Evolutionary conservation across 441 rosid species (phyloP).

Genomic region (Brassica hybrid): DNA sequence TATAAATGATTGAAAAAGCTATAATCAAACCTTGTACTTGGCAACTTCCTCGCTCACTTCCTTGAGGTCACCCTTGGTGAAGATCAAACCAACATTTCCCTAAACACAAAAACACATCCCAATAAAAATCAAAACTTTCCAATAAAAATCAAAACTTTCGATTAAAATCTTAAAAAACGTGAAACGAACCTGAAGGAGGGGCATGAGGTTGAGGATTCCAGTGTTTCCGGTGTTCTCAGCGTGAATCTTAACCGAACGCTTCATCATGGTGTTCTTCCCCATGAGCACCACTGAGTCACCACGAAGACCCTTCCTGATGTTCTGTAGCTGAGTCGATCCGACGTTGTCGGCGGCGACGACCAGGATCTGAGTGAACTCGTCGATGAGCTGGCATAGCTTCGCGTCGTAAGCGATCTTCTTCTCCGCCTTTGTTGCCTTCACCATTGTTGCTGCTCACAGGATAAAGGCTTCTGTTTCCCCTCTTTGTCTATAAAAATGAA

Average conservation of each 20-base stretch:
- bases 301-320: constrained; percentile 83
- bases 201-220: constrained; percentile 67
- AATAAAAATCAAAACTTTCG: not conserved
- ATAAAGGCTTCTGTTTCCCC: not conserved
- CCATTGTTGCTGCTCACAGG: constrained; percentile 52
- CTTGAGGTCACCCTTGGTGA: constrained; percentile 51
- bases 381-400: constrained; percentile 82
- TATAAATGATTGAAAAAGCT: no score
- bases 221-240: constrained; percentile 82
- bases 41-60: constrained; percentile 51
- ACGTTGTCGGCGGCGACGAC: constrained; percentile 93
- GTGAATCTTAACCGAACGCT: constrained; percentile 83
- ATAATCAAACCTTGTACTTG: constrained; percentile 42
- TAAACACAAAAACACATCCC: constrained; percentile 10
- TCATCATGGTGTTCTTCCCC: constrained; percentile 99
- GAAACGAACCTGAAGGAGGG: constrained; percentile 78
- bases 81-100: constrained; percentile 52
- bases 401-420: constrained; percentile 90
- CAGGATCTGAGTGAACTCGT: constrained; percentile 84
- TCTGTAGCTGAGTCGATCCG: constrained; percentile 95
- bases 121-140: not conserved
- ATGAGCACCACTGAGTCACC: constrained; percentile 94
- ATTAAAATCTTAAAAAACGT: not conserved
- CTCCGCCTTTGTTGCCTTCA: constrained; percentile 71
- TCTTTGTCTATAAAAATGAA: not conserved